A percentile compares a stretch with the other conserved stretches of the same genome.
phyloP scores from a whole-genome alignment of 306 rosid genomes.

The Casuarina glauca region DNA sequence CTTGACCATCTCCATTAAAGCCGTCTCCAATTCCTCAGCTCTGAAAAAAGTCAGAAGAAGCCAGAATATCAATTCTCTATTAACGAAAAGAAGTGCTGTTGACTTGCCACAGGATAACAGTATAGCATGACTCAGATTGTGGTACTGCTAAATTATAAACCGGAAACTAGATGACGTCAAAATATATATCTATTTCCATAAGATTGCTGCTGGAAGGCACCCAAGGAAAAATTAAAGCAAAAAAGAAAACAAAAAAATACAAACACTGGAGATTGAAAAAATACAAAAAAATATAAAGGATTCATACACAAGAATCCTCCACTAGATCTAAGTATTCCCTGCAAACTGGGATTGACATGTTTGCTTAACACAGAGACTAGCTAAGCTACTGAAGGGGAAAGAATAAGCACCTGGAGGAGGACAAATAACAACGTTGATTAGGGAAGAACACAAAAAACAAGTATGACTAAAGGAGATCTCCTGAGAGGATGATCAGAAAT shows the following conservation, averaged over 20 bases:
- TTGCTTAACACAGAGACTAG: background rate
- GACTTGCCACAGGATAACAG: background rate
- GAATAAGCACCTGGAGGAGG: background rate
- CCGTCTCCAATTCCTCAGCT: slow-evolving; percentile 98
- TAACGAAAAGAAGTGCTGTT: slow-evolving; percentile 1
- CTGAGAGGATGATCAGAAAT: background rate
- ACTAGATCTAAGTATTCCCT: background rate
- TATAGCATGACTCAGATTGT: background rate
- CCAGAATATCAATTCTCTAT: slow-evolving; percentile 22
- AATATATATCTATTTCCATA: background rate
- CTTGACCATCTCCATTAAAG: slow-evolving; percentile 97
- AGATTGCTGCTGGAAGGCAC: background rate
- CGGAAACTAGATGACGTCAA: background rate
- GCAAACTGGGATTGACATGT: background rate
- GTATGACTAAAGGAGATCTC: background rate
- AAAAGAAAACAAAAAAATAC: background rate
- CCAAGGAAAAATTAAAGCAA: background rate
- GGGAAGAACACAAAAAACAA: background rate
- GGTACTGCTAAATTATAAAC: background rate
- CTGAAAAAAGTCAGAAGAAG: slow-evolving; percentile 43
- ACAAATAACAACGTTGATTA: background rate
- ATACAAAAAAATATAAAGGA: background rate
- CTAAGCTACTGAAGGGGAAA: background rate
- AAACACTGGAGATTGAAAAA: background rate
- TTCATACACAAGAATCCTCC: background rate